A percentile compares a stretch with the other conserved stretches of the same genome.
Evolutionary conservation across 2,329 filamentous ascomycete genomes (phyloP).

Genomic region (Zymoseptoria pseudotritici): DNA sequence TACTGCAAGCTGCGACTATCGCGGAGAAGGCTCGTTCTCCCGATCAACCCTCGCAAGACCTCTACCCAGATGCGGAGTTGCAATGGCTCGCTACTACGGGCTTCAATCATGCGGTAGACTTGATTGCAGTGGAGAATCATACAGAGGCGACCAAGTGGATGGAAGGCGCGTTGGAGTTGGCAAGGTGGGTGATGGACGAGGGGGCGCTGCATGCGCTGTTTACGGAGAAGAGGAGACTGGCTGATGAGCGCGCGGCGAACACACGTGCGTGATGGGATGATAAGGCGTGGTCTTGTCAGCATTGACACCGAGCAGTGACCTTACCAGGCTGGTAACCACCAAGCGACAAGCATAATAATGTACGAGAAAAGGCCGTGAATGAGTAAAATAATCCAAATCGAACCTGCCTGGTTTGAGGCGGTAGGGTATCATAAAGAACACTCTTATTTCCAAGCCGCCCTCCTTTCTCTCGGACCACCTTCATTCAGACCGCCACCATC

Average conservation of each 20-base stretch:
- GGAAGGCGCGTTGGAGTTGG: conserved; percentile 54
- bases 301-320: background rate
- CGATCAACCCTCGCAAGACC: conserved; percentile 11
- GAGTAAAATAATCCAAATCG: background rate
- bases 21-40: conserved; percentile 32
- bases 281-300: background rate
- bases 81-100: conserved; percentile 66
- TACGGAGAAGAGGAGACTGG: conserved; percentile 28
- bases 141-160: conserved; percentile 55
- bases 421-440: background rate
- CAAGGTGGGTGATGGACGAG: conserved; percentile 51
- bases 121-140: conserved; percentile 47
- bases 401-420: background rate
- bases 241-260: conserved; percentile 8
- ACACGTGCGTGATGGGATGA: background rate
- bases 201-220: conserved; percentile 31
- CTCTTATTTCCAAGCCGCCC: background rate
- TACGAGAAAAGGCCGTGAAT: background rate
- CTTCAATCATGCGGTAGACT: conserved; percentile 65
- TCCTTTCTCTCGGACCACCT: background rate
- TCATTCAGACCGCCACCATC: background rate
- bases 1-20: conserved; percentile 55
- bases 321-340: background rate
- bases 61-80: conserved; percentile 60
- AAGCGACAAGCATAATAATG: background rate